phyloP scores from a whole-genome alignment of 768 basidiomycete species.

The Mycena albidolilacea region DNA sequence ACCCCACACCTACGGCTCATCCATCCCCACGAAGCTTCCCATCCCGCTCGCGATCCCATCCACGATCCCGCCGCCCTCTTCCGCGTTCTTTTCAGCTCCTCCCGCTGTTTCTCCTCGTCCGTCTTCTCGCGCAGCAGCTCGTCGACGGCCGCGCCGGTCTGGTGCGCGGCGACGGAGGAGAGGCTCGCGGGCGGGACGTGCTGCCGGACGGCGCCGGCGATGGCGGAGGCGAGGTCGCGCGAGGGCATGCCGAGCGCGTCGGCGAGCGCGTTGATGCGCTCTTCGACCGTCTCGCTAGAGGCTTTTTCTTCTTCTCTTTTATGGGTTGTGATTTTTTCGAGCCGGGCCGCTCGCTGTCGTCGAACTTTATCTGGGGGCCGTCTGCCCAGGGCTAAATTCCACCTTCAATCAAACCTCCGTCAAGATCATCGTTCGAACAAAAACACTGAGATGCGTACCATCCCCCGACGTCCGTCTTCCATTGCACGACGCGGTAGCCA shows the following conservation, averaged over 20 bases:
- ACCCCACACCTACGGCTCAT: constrained; percentile 52
- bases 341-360: background rate
- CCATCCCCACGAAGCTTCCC: constrained; percentile 62
- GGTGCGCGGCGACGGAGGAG: constrained; percentile 65
- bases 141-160: constrained; percentile 61
- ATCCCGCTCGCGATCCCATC: constrained; percentile 52
- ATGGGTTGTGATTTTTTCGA: constrained; percentile 3
- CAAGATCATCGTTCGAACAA: too few species aligned
- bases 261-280: constrained; percentile 72
- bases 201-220: constrained; percentile 71
- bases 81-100: constrained; percentile 33
- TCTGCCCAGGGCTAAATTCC: constrained; percentile 64
- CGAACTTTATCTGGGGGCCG: constrained; percentile 45
- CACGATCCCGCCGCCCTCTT: constrained; percentile 45
- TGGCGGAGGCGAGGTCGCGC: constrained; percentile 73
- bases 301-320: constrained; percentile 23
- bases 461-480: constrained; percentile 69
- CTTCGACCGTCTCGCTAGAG: constrained; percentile 59
- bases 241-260: constrained; percentile 73
- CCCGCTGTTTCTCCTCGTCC: constrained; percentile 15
- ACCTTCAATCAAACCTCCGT: constrained; percentile 40
- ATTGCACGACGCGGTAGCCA: constrained; percentile 62
- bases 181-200: constrained; percentile 74
- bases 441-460: constrained; percentile 52
- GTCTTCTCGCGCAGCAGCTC: constrained; percentile 50